Conservation (phyloP, 495 filamentous ascomycete species). For the Penicillium nucicola region DNA sequence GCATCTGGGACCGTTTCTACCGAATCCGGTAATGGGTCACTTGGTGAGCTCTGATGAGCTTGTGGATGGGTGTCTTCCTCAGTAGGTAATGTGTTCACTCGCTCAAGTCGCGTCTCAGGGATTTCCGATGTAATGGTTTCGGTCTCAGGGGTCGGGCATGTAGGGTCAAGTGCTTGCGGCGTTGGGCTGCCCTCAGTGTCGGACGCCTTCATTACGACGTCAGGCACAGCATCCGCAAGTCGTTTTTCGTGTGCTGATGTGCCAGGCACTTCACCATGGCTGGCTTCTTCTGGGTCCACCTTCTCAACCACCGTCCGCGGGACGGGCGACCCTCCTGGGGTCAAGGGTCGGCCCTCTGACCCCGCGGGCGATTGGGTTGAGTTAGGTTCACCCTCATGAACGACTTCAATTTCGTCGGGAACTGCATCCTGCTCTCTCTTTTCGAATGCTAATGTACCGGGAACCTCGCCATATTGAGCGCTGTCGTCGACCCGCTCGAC, state of each 20-base stretch:
- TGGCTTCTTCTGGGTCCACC: conserved; percentile 61
- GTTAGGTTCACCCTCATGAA: conserved; percentile 53
- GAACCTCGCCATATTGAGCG: conserved; percentile 58
- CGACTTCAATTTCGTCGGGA: conserved; percentile 61
- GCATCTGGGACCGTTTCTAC: conserved; percentile 43
- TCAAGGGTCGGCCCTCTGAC: conserved; percentile 33
- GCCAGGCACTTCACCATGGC: conserved; percentile 84
- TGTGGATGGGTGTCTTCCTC: conserved; percentile 36
- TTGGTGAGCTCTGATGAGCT: conserved; percentile 41
- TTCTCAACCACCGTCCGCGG: conserved; percentile 84
- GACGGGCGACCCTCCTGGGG: conserved; percentile 59
- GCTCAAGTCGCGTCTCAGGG: conserved; percentile 45
- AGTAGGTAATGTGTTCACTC: conserved; percentile 35
- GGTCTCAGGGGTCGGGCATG: conserved; percentile 11
- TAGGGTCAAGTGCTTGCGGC: conserved; percentile 16
- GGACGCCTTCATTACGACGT: conserved; percentile 51
- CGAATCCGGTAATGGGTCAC: conserved; percentile 49
- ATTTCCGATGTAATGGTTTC: conserved; percentile 23
- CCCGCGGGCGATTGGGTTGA: conserved; percentile 42
- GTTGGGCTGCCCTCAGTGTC: conserved; percentile 20
- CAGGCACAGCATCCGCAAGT: conserved; percentile 80
- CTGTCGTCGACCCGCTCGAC: conserved; percentile 59
- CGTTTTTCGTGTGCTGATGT: conserved; percentile 73
- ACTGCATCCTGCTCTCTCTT: conserved; percentile 58
- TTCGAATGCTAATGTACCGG: conserved; percentile 58